Conservation (phyloP, 2,329 filamentous ascomycete species). For the Mollisia scopiformis region DNA sequence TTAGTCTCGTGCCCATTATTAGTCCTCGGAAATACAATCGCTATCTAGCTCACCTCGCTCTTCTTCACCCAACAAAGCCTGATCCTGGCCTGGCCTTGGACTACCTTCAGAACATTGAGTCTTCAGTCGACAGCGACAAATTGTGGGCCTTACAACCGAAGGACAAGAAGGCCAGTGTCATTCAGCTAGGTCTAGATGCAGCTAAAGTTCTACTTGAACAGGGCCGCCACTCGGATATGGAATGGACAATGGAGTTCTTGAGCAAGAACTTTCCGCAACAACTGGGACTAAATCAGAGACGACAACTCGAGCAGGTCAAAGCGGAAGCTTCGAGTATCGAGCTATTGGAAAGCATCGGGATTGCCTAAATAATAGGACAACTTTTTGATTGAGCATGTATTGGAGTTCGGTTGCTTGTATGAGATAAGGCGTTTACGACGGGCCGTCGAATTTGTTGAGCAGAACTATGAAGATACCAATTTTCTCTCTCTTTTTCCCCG, state of each 20-base stretch:
- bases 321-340: slow-evolving; percentile 32
- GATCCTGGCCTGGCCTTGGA: slow-evolving; percentile 25
- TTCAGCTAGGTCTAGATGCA: slow-evolving; percentile 28
- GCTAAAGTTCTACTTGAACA: slow-evolving; percentile 29
- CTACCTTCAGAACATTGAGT: slow-evolving; percentile 16
- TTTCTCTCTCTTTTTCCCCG: too few relatives aligned
- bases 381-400: too few relatives aligned
- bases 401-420: too few relatives aligned
- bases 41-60: slow-evolving; percentile 21
- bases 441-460: too few relatives aligned
- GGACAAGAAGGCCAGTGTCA: not conserved
- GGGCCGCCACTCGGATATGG: slow-evolving; percentile 27
- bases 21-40: not conserved
- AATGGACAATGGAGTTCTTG: slow-evolving; percentile 32
- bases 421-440: too few relatives aligned
- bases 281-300: slow-evolving; percentile 23
- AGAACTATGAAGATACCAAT: too few relatives aligned
- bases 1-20: slow-evolving; percentile 19
- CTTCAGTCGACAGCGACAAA: not conserved
- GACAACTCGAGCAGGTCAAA: slow-evolving; percentile 20
- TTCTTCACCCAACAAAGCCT: slow-evolving; percentile 32
- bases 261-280: slow-evolving; percentile 26
- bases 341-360: slow-evolving; percentile 38
- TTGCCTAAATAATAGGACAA: slow-evolving; percentile 50
- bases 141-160: not conserved